phyloP scores from a whole-genome alignment of 768 basidiomycete species.

The Suillus americanus region DNA sequence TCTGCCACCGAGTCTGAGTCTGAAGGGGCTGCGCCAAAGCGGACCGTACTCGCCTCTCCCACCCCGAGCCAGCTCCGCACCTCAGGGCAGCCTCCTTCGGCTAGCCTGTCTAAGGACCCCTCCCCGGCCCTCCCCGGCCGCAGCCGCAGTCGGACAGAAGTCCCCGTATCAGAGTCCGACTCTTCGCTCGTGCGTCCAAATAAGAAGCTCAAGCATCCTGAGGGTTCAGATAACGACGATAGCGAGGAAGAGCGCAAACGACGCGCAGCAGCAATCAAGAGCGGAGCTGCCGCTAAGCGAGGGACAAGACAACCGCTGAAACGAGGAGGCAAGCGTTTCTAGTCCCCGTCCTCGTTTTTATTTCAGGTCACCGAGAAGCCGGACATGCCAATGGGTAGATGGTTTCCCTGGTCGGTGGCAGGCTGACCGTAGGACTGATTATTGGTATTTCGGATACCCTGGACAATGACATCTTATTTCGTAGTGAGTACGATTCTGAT shows the following conservation, averaged over 20 bases:
- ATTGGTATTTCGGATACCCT: slow-evolving; percentile 2
- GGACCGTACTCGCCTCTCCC: slow-evolving; percentile 13
- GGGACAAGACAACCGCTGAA: slow-evolving; percentile 74
- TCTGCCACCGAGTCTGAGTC: slow-evolving; percentile 32
- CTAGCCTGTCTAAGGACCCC: slow-evolving; percentile 18
- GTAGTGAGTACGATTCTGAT: slow-evolving; percentile 9
- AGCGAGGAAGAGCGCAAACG: slow-evolving; percentile 56
- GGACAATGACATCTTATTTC: not conserved
- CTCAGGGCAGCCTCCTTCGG: slow-evolving; percentile 9
- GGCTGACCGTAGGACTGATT: slow-evolving; percentile 15
- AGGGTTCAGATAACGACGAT: slow-evolving; percentile 51
- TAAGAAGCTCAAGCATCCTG: slow-evolving; percentile 44
- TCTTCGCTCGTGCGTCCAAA: slow-evolving; percentile 51
- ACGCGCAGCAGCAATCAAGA: slow-evolving; percentile 40
- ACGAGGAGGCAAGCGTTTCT: slow-evolving; percentile 75
- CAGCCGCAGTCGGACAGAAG: slow-evolving; percentile 25
- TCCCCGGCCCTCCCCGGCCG: slow-evolving; percentile 13
- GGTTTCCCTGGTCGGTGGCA: not conserved
- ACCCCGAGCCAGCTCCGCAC: slow-evolving; percentile 19
- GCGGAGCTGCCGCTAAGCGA: slow-evolving; percentile 39
- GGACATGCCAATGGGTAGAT: not conserved
- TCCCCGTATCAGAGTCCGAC: slow-evolving; percentile 42
- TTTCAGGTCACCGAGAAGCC: not conserved
- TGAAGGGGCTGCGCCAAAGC: slow-evolving; percentile 10
- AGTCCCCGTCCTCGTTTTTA: slow-evolving; percentile 21